Base-by-base conservation (phyloP, 202 grass and related monocot species). In the Panicum hallii region DNA sequence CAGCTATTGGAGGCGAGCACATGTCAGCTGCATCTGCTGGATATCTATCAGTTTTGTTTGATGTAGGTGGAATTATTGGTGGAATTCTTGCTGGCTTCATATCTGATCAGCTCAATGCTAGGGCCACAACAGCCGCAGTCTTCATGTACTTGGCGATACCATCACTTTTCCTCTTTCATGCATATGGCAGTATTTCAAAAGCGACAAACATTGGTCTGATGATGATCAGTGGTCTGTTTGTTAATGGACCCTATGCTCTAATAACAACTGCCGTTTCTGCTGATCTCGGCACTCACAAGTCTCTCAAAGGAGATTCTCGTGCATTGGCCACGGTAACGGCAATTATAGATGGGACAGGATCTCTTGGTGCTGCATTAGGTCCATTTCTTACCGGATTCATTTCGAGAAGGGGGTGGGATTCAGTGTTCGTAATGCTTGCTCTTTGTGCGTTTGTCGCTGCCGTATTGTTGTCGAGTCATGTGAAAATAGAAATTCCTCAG, bases 261-360 rank as follows among this genome's bases (percentile, higher is more conserved):
- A 97, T 94, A 86, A 94, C 95, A 54, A 94, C 95, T 80, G 92
- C 92, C 42, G 92, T 97, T 32, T 97, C 92, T 50, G 90, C 92
- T 52, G 95, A 97, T 90, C 84, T 97, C 30, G 89, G 95, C 15
- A 97, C 92, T 70, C 95, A 97, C 53, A 86, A 86, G 62, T 97
- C 95, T 23, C 89, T 97, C 15, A 91, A 81, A 63, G 90, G 95
- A 28, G 87, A 97, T 75, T 94, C 92, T 32, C 82, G 92, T 11
- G 92, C 92, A n/a, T 50, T 94, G 78, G 86, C 92, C 81, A 94
- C 92, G 1, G 92, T 94, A 50, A 94, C 89, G 0, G 81, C 92
- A 41, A 89, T 94, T 82, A 91, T 94, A 84, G 92, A 94, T 68
- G 92, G 89, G 68, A 89, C 89, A 53, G 89, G 92, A 72, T 94